These are phyloP conservation scores for Ogataea minuta DNA, from an alignment of 805 yeast species.

Conservation along the genomic window DNA sequence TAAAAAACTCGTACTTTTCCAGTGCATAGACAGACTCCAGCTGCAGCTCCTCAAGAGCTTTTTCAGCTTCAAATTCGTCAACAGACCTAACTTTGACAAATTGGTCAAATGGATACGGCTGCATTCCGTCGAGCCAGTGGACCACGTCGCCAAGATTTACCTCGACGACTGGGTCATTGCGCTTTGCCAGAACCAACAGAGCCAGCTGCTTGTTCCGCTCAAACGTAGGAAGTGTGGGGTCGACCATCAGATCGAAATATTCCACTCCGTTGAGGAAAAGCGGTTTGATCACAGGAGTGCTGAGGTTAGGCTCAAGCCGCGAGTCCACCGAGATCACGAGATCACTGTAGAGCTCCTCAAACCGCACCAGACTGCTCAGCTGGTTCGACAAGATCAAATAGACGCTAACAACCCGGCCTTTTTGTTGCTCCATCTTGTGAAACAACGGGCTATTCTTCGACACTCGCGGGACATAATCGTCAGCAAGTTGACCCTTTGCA, in stretches of 20 bases:
- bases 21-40: conserved; percentile 13
- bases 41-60: conserved; percentile 21
- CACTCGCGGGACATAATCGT: conserved; percentile 32
- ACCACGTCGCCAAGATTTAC: conserved; percentile 20
- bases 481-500: conserved; percentile 12
- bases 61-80: conserved; percentile 17
- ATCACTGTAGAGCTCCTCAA: conserved; percentile 39
- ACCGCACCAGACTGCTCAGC: conserved; percentile 34
- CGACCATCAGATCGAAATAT: conserved; percentile 33
- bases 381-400: conserved; percentile 48
- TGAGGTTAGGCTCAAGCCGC: conserved; percentile 18
- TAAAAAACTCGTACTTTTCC: conserved; percentile 19
- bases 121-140: conserved; percentile 29
- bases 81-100: conserved; percentile 12
- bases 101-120: conserved; percentile 21
- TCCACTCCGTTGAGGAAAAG: conserved; percentile 45
- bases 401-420: conserved; percentile 28
- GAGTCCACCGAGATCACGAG: conserved; percentile 51
- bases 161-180: conserved; percentile 18
- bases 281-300: conserved; percentile 46
- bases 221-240: conserved; percentile 8
- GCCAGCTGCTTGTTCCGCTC: conserved; percentile 20
- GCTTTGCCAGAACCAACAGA: conserved; percentile 20
- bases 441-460: conserved; percentile 33
- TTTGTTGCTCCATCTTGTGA: conserved; percentile 18